Evolutionary conservation across 169 alveolate species (phyloP).

Genomic region (Cryptosporidium parvum): DNA sequence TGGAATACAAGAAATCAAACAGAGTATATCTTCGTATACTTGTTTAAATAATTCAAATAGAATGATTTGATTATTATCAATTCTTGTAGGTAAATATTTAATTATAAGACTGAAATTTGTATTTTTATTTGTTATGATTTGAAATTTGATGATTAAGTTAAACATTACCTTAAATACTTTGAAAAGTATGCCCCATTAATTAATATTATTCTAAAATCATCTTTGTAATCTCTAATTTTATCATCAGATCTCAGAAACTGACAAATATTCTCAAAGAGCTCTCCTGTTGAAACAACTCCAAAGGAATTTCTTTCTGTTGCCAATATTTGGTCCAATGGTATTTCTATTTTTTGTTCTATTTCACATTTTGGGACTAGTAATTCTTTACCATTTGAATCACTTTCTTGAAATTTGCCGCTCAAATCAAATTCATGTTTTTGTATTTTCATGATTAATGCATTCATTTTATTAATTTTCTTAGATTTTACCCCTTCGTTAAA

Average conservation of each 20-base stretch:
- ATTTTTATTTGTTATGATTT: background rate
- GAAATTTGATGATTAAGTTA: background rate
- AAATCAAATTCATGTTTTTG: background rate
- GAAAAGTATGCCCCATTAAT: conserved; percentile 28
- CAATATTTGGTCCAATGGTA: background rate
- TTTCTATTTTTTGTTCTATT: background rate
- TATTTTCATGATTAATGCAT: background rate
- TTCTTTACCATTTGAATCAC: background rate
- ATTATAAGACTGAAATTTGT: background rate
- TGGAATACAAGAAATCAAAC: conserved; percentile 4
- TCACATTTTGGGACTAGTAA: conserved; percentile 34
- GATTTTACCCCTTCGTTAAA: background rate
- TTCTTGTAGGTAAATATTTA: background rate
- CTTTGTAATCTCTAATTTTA: background rate
- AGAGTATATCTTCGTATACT: conserved; percentile 33
- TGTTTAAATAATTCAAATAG: conserved; percentile 2
- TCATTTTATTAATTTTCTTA: conserved; percentile 1
- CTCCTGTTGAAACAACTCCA: conserved; percentile 15
- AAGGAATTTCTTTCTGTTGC: background rate
- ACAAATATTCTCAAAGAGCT: conserved; percentile 3
- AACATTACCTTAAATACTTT: conserved; percentile 24
- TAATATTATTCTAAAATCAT: background rate
- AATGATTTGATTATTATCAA: background rate
- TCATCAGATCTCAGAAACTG: background rate
- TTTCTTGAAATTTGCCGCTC: background rate